Base-by-base conservation (phyloP, 495 filamentous ascomycete species). In the Hapsidospora chrysogenum region DNA sequence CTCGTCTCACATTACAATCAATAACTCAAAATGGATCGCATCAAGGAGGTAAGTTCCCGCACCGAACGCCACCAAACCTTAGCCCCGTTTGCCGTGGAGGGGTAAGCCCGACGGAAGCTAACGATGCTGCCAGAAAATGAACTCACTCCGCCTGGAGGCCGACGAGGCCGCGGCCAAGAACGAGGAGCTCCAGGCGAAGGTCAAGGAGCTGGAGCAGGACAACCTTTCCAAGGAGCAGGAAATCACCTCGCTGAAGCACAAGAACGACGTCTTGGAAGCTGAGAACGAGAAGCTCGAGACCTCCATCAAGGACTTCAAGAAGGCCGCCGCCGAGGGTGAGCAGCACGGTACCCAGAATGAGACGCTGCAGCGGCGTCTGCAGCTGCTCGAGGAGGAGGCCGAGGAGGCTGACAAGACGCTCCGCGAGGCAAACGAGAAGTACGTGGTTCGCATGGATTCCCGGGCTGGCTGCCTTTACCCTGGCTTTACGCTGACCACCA, bases 391-490 rank as follows among this genome's bases (percentile, higher is more conserved):
- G 66, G 89, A 96, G 58, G 89, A 97, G 67, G 84, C 83, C 40
- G 89, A 97, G 64, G 74, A 86, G 56, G 80, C 84, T 33, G 92
- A 97, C 56, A 80, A 79, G 74, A 89, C 78, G 42, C 65, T 95
- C 50, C 76, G 92, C 50, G 89, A 95, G 66, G 82, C 85, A 41
- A 95, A 94, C 55, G 92, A 97, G 61, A 96, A 95, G 89, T 95
- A 77, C 51, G 82, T 58, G 23, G 29, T 22, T 33, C 36, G 30
- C 27, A 28, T 34, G 9, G 1, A 36, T 37, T 18, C 20, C 25
- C 4, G 5, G 14, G 5, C 17, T 20, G 36, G 11, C 2, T 11
- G 33, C 2, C 9, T 8, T 15, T 13, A 6, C 7, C 6, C 3
- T 19, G 33, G 3, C 8, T 21, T 5, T 17, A 25, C 2, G 15